Evolutionary conservation across 257 asterid genomes (phyloP), one percentile per base, ranked within the genome.

Genomic region (Gentiana macrophylla): DNA sequence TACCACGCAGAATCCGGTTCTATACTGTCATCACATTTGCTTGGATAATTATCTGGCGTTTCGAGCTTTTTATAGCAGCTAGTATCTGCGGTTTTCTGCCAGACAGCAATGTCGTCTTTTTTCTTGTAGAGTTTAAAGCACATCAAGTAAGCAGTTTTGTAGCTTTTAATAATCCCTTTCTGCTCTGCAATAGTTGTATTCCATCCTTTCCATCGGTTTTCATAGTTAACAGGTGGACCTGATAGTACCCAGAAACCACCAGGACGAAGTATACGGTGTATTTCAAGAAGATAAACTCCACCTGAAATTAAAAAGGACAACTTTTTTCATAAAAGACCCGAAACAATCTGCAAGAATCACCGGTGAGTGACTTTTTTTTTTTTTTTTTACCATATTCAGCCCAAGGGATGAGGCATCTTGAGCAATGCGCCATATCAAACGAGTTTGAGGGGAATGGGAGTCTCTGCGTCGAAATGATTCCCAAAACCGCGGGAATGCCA

Each of bases 231-330:
- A 1, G 98, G 98, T 8, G 98, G 98, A 5, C 98, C 98, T 0
- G 98, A 91, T 37, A 91, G 96, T 50, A 87, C 84, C 98, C 98
- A 91, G 86, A 91, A 91, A 63, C 98, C 98, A 0, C 98, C 98
- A 24, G 98, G 96, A 3, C 98, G 85, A 62, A 91, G 87, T 24
- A 24, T 24, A 24, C 24, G 24, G 24, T 24, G 24, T 24, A 24
- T 24, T 24, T 24, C 24, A 24, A 87, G 74, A 71, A 91, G 95
- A 75, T 91, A 91, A 36, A 91, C 75, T 62, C 98, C 98, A 65
- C 98, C 98, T 91, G 88, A 66, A 75, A 69, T 67, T 62, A 64
- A 63, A 12, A 49, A 53, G 11, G 33, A 52, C 32, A 6, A 5
- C 54, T 58, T 41, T 38, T 10, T 5, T 35, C 8, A 49, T 36